Base-by-base conservation (phyloP, 2,329 filamentous ascomycete genomes). In the Geosmithia putterillii region DNA sequence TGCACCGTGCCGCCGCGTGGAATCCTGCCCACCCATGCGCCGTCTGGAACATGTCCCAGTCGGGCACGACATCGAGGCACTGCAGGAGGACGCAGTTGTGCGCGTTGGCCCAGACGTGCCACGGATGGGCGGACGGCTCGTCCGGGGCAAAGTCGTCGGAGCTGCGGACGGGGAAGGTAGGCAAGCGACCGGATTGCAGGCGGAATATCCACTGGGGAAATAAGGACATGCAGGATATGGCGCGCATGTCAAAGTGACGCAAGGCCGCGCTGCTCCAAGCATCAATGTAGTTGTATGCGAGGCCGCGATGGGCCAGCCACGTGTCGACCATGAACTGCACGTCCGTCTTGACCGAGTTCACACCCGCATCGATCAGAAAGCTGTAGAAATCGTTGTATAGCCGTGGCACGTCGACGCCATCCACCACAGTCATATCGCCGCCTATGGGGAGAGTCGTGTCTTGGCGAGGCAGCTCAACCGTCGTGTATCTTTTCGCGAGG, bases 201-300 rank as follows among this genome's bases (percentile, higher is more conserved):
- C 88, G 79, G 63, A 95, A 95, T 9, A 96, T 69, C 17, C 90
- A 81, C 45, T 89, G 83, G 0, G 92, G 92, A 3, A 82, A 75
- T 59, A 92, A 85, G 0, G 88, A 92, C 89, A 96, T 96, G 77
- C 92, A 96, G 3, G 86, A 90, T 42, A 95, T 94, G 5, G 81
- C 77, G 51, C 80, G 83, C 41, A 74, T 77, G 52, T 78, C 76
- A 55, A 98, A 92, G 57, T 94, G 74, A 10, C 81, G 81, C 8
- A 94, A 71, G 8, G 81, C 79, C 1, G 85, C 78, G 43, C 88
- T 74, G 2, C 76, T 80, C 89, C 89, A 96, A 7, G 86, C 84
- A 56, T 94, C 86, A 48, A 92, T 81, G 52, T 95, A 95, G 3
- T 79, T 67, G 7, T 72, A 73, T 40, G 80, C 87, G 32, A 95